Conservation (phyloP, 768 basidiomycete genomes). For the Xerocomus spinulosus region DNA sequence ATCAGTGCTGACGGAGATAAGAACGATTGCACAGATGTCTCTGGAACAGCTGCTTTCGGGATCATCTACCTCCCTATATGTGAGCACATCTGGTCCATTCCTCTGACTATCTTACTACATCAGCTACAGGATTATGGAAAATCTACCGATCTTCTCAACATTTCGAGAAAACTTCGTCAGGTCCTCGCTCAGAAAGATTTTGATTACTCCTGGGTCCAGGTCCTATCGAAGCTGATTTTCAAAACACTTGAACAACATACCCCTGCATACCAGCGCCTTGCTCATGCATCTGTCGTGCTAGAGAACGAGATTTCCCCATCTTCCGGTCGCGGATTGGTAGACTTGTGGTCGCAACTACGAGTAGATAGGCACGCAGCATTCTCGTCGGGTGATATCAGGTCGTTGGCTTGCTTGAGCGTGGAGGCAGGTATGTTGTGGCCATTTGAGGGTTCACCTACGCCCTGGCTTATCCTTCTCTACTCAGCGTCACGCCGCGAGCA, state of each 20-base stretch:
- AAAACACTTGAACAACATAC: constrained; percentile 37
- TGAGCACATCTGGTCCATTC: constrained; percentile 17
- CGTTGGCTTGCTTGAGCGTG: constrained; percentile 7
- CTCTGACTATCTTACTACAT: background rate
- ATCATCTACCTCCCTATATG: constrained; percentile 8
- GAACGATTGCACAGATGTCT: constrained; percentile 10
- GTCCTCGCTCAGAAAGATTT: constrained; percentile 37
- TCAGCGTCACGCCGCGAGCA: constrained; percentile 22
- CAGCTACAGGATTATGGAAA: constrained; percentile 32
- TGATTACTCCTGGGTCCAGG: constrained; percentile 65
- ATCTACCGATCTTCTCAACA: constrained; percentile 35
- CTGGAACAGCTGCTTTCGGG: constrained; percentile 21
- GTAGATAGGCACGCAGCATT: constrained; percentile 11
- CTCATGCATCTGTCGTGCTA: constrained; percentile 36
- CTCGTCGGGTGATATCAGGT: constrained; percentile 17
- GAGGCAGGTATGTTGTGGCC: constrained; percentile 10
- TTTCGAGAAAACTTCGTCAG: constrained; percentile 41
- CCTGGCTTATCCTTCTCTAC: background rate
- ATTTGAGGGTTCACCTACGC: background rate
- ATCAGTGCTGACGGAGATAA: constrained; percentile 20
- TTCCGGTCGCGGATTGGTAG: constrained; percentile 66
- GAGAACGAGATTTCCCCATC: constrained; percentile 50
- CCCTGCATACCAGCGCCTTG: constrained; percentile 32
- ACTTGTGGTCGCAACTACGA: constrained; percentile 62
- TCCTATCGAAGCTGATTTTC: constrained; percentile 51